Conservation (phyloP, 306 rosid species). For the Cicer chorassanicum region DNA sequence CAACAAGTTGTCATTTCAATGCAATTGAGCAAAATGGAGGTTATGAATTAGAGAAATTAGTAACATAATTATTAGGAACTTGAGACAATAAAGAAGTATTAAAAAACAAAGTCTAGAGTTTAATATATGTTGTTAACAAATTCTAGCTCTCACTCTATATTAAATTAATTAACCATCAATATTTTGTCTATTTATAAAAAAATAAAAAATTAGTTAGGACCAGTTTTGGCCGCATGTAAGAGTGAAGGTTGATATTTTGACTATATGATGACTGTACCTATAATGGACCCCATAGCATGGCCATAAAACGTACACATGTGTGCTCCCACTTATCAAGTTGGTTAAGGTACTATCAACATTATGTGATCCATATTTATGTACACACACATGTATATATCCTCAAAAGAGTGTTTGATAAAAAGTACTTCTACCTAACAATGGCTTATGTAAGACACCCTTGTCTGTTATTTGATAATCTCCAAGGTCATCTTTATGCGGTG, state of each 20-base stretch:
- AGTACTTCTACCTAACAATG: conserved; percentile 50
- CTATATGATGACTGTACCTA: conserved; percentile 19
- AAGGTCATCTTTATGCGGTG: conserved; percentile 46
- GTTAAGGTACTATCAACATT: conserved; percentile 45
- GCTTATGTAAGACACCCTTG: conserved; percentile 43
- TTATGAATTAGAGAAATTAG: neutral
- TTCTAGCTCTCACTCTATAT: too few species aligned
- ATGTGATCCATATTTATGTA: conserved; percentile 40
- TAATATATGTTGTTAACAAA: too few species aligned
- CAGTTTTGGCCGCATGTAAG: conserved; percentile 9
- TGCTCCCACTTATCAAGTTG: conserved; percentile 44
- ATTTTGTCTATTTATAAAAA: too few species aligned
- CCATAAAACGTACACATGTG: conserved; percentile 37
- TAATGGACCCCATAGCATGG: conserved; percentile 40
- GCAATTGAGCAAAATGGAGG: neutral
- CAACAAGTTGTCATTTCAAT: neutral
- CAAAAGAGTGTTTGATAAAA: conserved; percentile 29
- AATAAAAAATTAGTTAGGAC: neutral
- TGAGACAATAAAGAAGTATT: too few species aligned
- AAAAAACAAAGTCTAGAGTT: too few species aligned
- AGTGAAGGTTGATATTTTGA: conserved; percentile 20
- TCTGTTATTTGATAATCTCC: conserved; percentile 41
- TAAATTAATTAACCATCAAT: too few species aligned
- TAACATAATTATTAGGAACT: neutral
- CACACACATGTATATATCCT: conserved; percentile 24